Evolutionary conservation across 2,329 filamentous ascomycete genomes (phyloP).

Genomic region (Fragosphaeria purpurea): DNA sequence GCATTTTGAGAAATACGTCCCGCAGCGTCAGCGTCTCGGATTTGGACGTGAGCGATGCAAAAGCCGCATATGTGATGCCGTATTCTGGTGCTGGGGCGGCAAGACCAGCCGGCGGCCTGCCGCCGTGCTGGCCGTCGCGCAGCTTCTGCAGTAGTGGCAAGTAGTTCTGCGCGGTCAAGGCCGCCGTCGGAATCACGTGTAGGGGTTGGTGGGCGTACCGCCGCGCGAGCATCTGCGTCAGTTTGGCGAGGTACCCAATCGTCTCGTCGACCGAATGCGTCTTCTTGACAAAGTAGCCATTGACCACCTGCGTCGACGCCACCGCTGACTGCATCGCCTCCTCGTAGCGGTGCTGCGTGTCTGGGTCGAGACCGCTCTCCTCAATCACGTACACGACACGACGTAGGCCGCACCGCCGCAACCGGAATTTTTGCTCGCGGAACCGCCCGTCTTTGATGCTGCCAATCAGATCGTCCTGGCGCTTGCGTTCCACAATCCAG

Average conservation of each 20-base stretch:
- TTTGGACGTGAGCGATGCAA: conserved; percentile 64
- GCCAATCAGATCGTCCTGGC: conserved; percentile 67
- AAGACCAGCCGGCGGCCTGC: background rate
- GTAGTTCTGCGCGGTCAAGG: conserved; percentile 57
- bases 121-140: conserved; percentile 26
- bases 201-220: conserved; percentile 52
- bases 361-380: conserved; percentile 52
- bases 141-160: conserved; percentile 52
- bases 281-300: conserved; percentile 69
- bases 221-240: conserved; percentile 58
- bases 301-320: conserved; percentile 66
- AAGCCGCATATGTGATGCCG: conserved; percentile 60
- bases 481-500: conserved; percentile 72
- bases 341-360: conserved; percentile 45
- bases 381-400: conserved; percentile 74
- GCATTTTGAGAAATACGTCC: conserved; percentile 73
- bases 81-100: conserved; percentile 22
- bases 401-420: conserved; percentile 60
- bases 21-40: conserved; percentile 63
- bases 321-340: conserved; percentile 64
- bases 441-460: conserved; percentile 78
- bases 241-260: conserved; percentile 61
- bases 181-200: conserved; percentile 53
- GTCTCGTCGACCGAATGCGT: conserved; percentile 69
- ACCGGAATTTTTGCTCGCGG: conserved; percentile 74